phyloP scores from a whole-genome alignment of 2,329 filamentous ascomycete genomes.

The Colletotrichum sp. region DNA sequence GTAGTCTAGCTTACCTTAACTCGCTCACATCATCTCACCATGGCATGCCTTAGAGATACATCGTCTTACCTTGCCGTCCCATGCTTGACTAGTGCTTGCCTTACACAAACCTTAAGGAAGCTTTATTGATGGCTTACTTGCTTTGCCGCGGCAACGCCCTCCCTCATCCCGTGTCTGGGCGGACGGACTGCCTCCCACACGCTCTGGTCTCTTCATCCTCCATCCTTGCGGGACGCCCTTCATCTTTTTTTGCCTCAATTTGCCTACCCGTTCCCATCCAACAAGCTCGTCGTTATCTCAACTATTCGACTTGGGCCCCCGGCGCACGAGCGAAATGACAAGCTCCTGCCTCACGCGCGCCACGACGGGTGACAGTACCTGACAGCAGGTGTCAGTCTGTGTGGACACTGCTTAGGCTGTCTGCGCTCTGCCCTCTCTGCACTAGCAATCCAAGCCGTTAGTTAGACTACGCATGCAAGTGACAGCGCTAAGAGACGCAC shows the following conservation, averaged over 20 bases:
- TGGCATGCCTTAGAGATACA: background rate
- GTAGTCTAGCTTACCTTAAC: background rate
- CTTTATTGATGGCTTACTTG: background rate
- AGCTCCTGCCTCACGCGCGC: background rate
- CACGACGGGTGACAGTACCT: background rate
- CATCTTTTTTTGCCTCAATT: background rate
- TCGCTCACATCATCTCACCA: background rate
- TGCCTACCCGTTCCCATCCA: background rate
- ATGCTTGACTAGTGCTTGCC: background rate
- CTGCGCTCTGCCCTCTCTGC: background rate
- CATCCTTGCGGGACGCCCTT: background rate
- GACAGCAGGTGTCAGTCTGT: conserved; percentile 6
- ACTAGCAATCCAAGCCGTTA: conserved; percentile 10
- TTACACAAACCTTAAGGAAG: background rate
- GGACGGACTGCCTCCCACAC: background rate
- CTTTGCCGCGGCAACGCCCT: background rate
- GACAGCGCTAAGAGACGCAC: conserved; percentile 14
- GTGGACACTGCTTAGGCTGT: background rate
- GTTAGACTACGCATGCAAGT: conserved; percentile 18
- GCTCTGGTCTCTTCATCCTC: background rate
- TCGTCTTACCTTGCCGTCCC: background rate
- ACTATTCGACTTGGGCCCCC: background rate
- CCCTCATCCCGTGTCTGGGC: background rate
- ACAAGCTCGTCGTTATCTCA: background rate
- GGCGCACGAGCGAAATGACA: background rate